Base-by-base conservation (phyloP, 805 yeast genomes). In the Ogataea siamensis region DNA sequence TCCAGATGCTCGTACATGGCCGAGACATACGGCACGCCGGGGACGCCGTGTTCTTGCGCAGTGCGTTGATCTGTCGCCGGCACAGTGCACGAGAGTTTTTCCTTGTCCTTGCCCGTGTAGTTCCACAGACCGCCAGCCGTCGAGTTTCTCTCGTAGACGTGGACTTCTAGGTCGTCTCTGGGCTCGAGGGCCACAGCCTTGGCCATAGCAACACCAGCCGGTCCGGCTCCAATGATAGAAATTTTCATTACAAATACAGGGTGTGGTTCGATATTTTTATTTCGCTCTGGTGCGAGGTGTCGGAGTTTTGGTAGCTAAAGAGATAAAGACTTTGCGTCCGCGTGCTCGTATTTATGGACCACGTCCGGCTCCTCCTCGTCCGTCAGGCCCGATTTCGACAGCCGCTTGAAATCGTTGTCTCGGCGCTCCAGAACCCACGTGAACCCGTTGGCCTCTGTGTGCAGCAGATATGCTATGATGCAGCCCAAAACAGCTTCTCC, bases 191-290 rank as follows among this genome's bases (percentile, higher is more conserved):
- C 57, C 12, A 61, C 30, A 4, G 66, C 61, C 31, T 62, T 58
- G 8, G 66, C 64, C 34, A 51, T 46, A 2, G 63, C 65, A 4
- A 57, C 40, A 6, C 66, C 66, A 6, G 57, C 46, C 11, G 65
- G 64, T 1, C 66, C 66, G 18, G 62, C 66, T 30, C 66, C 66
- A 12, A 62, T 57, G 17, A 62, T 54, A 9, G 63, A 65, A 31
- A 62, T 35, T 31, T 39, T 47, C 48, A 44, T 44, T 37, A 25
- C 15, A n/a, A 18, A 15, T 10, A 17, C 3, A 7, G 18, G 32
- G 32, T 20, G 31, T 37, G 32, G 40, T 25, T 10, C 32, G 40
- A 37, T 37, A 30, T 22, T 22, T 17, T 18, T 28, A 10, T 21
- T 21, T 8, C 25, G 15, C 5, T 13, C n/a, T 16, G 40, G 40